Evolutionary conservation across 2,329 filamentous ascomycete genomes (phyloP), one percentile per base, ranked within the genome.

Genomic region (Saccharata proteae): DNA sequence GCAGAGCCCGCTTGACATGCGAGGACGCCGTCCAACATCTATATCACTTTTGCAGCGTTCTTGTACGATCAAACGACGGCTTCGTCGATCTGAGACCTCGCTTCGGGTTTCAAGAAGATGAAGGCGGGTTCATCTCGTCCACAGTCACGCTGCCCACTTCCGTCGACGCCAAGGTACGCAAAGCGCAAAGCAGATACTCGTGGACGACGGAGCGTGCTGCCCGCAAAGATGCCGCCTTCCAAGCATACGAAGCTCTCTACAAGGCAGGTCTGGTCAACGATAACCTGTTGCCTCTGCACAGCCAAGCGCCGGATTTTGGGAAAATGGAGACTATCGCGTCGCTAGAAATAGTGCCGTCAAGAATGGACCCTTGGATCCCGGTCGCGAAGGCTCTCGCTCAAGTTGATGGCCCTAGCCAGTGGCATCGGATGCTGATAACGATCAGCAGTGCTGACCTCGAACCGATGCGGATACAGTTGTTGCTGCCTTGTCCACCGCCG

Each of bases 151-250:
- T 96, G 3, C 88, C 88, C 0, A 64, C 69, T 4, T 77, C 71
- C 4, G 60, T 96, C 1, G 68, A 80, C n/a, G 58, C 65, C 4
- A 51, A 65, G 9, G 52, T 84, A 7, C 71, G 80, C 11, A 58
- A 54, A 22, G 62, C 69, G 0, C 44, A 55, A 14, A 71, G 77
- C 30, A 49, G 52, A 16, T 39, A 49, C 20, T 39, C 51, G n/a
- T 94, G 85, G 85, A 53, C 42, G 8, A 80, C 75, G 0, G 77
- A 90, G 45, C 70, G 65, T 35, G 74, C 73, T 42, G 84, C 85
- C 0, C 74, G 65, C 42, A 83, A 80, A 46, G 88, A 94, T 52
- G 83, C 79, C 1, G 80, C 83, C 0, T 90, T 93, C 38, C 71
- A 82, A 45, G 81, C 85, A 1, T 93, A 86, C 46, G 56, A 71